Percentiles rank a stretch among this genome's conserved stretches.
phyloP scores from a whole-genome alignment of 2,329 filamentous ascomycete species.

The Stachybotrys chartarum region DNA sequence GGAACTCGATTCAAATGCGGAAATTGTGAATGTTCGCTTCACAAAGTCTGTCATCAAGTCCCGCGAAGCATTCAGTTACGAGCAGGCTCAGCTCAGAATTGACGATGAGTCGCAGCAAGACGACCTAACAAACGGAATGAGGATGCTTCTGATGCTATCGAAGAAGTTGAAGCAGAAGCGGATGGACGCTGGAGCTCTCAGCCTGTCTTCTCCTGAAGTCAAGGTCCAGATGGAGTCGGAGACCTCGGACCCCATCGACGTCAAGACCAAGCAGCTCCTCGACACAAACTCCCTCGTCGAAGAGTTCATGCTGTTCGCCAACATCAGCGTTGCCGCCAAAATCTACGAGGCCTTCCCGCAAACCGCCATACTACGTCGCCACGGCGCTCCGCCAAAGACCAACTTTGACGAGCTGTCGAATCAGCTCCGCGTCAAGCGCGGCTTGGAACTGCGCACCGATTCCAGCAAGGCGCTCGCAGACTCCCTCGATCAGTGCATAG shows the following conservation, averaged over 20 bases:
- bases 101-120: slow-evolving; percentile 84
- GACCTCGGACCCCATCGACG: slow-evolving; percentile 90
- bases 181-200: slow-evolving; percentile 91
- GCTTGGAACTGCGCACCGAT: slow-evolving; percentile 72
- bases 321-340: slow-evolving; percentile 84
- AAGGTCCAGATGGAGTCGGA: slow-evolving; percentile 93
- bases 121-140: slow-evolving; percentile 84
- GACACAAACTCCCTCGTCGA: slow-evolving; percentile 97
- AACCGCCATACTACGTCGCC: slow-evolving; percentile 86
- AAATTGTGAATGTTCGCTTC: slow-evolving; percentile 79
- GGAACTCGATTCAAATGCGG: slow-evolving; percentile 81
- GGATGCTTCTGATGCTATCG: slow-evolving; percentile 77
- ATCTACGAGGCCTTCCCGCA: slow-evolving; percentile 91
- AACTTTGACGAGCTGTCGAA: slow-evolving; percentile 94
- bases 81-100: slow-evolving; percentile 88
- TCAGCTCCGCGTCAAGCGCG: slow-evolving; percentile 82
- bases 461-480: slow-evolving; percentile 91
- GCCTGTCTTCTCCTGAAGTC: slow-evolving; percentile 95
- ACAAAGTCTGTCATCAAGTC: slow-evolving; percentile 98
- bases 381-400: slow-evolving; percentile 85
- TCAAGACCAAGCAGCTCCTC: slow-evolving; percentile 89
- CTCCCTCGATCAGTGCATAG: slow-evolving; percentile 78
- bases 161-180: slow-evolving; percentile 92
- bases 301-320: slow-evolving; percentile 98
- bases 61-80: slow-evolving; percentile 94